Base-by-base conservation (phyloP, 1,139 yeast species). In the Groenewaldozyma auringiensis region DNA sequence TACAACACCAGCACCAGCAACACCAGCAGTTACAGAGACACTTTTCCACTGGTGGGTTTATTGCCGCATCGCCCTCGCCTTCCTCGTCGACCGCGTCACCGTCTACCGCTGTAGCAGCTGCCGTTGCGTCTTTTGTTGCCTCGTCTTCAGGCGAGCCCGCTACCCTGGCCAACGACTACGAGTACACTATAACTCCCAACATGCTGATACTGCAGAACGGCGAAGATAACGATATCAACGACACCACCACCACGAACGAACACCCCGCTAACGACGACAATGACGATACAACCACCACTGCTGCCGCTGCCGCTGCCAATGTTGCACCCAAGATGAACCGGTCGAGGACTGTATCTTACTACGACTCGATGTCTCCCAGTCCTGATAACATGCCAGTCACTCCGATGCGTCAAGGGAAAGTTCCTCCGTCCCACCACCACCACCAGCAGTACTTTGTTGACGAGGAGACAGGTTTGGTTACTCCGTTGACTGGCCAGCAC, bases 101-200 rank as follows among this genome's bases (percentile, higher is more conserved):
- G 37, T 34, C n/a, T 27, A n/a, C 29, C 20, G 13, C 42, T 9
- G n/a, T 22, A 27, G 22, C 36, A 21, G 31, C 22, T 9, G 14
- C 38, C 27, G 21, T n/a, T 17, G n/a, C 14, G n/a, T 31, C 33
- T 21, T n/a, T 31, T 4, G 21, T 31, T 25, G 31, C 38, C 33
- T 34, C 21, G 17, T 41, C 38, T 29, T n/a, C n/a, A n/a, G n/a
- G n/a, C n/a, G n/a, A n/a, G n/a, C n/a, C 17, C n/a, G 38, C 17
- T 25, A 35, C 21, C 25, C 21, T 25, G 20, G 38, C 45, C 13
- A 35, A 29, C 18, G 46, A 33, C 14, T 37, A 37, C 17, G 42
- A 42, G 29, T 40, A 42, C 16, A 47, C 49, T 17, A 45, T 47
- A 40, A 47, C 47, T 3, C 49, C 49, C 8, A 47, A 47, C 40